phyloP scores from a whole-genome alignment of 495 filamentous ascomycete genomes.

The Wilcoxina mikolae region DNA sequence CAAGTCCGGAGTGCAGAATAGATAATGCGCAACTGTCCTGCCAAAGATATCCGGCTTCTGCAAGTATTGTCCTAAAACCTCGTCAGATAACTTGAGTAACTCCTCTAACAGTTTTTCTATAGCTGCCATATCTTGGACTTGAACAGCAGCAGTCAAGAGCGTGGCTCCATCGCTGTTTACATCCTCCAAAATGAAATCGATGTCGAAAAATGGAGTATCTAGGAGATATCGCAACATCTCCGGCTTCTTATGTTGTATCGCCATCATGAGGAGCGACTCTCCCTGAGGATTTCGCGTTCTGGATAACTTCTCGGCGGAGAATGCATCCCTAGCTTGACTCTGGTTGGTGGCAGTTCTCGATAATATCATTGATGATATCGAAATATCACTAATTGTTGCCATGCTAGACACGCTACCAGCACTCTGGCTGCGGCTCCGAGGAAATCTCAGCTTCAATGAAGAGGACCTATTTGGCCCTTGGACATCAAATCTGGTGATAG shows the following conservation, averaged over 20 bases:
- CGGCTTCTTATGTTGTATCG: conserved; percentile 58
- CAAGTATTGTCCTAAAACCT: conserved; percentile 47
- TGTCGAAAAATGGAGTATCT: conserved; percentile 36
- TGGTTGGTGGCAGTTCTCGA: conserved; percentile 21
- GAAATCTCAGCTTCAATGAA: conserved; percentile 4
- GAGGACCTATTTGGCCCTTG: conserved; percentile 9
- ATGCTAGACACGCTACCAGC: conserved; percentile 18
- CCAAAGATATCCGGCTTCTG: conserved; percentile 65
- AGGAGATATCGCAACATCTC: conserved; percentile 65
- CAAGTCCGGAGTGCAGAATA: conserved; percentile 70
- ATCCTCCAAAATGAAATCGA: conserved; percentile 67
- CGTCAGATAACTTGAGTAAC: conserved; percentile 39
- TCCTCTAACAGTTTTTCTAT: conserved; percentile 62
- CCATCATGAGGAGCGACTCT: conserved; percentile 92
- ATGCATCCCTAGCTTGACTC: conserved; percentile 23
- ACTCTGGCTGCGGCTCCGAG: conserved; percentile 16
- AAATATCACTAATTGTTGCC: conserved; percentile 18
- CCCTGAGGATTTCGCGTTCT: conserved; percentile 35
- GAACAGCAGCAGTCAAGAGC: conserved; percentile 83
- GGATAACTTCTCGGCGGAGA: conserved; percentile 24
- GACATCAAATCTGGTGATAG: conserved; percentile 21
- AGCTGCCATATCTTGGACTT: conserved; percentile 59
- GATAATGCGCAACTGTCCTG: conserved; percentile 79
- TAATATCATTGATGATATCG: conserved; percentile 15
- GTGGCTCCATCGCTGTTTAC: conserved; percentile 78